Evolutionary conservation across 495 filamentous ascomycete species (phyloP), one percentile per base, ranked within the genome.

Genomic region (Trichocladium uniseriatum): DNA sequence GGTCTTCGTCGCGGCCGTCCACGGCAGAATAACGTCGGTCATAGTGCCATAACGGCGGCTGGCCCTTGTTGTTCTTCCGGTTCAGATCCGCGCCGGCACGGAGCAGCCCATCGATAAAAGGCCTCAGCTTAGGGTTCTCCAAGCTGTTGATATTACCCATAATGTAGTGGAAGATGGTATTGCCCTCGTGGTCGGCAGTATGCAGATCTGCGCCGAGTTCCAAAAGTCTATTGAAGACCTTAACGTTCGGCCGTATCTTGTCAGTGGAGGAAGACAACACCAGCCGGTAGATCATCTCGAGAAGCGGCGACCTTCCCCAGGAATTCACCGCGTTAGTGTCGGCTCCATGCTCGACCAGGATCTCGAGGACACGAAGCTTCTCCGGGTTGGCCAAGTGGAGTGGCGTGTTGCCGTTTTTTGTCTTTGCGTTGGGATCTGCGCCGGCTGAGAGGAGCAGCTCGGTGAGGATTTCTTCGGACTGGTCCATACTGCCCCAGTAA

Each of bases 391-490:
- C 28, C 10, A 48, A 2, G 19, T 48, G 45, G 14, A 48, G 15
- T 22, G 45, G 27, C 18, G 45, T 34, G 21, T 48, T 34, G 38
- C 45, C 45, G 13, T 34, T 22, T n/a, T 16, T 27, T 3, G 45
- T 48, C 38, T 35, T 39, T 10, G 45, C 27, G 28, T 41, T 34
- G 36, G 37, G 37, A 11, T 48, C 24, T 18, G 37, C 45, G 24
- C 45, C 45, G 37, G 45, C 45, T 7, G 45, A 39, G 45, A 48
- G 45, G 15, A 48, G 37, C 14, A 39, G 10, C 19, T 48, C 13
- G 19, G 13, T 24, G 18, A 48, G 45, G 27, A 29, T 38, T 5
- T 38, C 21, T 19, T 47, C 44, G 3, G 44, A 19, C 6, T 31
- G 20, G 35, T 31, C 35, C 44, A 29, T 11, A 15, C 35, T 32